Evolutionary conservation across 2,329 filamentous ascomycete genomes (phyloP).

Genomic region (Ophiocordyceps polyrhachis-furcata): DNA sequence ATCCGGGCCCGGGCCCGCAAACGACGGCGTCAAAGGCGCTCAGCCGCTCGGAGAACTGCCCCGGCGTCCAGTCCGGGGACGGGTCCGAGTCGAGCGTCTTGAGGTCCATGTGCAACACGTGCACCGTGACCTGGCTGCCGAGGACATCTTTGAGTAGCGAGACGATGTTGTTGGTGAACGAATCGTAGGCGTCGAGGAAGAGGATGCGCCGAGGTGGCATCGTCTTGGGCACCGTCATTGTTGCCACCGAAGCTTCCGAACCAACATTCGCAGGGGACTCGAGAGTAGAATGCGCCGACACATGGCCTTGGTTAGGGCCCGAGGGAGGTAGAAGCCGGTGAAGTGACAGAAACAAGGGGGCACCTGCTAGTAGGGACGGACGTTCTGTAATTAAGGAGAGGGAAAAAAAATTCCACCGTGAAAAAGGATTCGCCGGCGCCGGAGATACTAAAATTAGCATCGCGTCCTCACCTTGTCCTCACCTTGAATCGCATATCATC

Average conservation of each 20-base stretch:
- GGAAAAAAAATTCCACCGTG: background rate
- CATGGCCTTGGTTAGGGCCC: no score
- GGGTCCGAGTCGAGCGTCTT: conserved; percentile 48
- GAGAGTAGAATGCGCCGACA: no score
- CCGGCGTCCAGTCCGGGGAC: conserved; percentile 24
- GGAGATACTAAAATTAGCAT: background rate
- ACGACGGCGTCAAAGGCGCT: conserved; percentile 64
- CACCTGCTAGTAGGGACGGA: no score
- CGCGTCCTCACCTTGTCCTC: background rate
- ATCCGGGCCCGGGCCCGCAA: conserved; percentile 77
- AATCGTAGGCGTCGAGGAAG: conserved; percentile 92
- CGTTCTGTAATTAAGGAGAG: no score
- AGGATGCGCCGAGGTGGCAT: conserved; percentile 40
- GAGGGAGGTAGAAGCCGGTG: no score
- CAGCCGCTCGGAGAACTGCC: conserved; percentile 21
- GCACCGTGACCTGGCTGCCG: conserved; percentile 41
- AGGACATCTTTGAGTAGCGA: conserved; percentile 57
- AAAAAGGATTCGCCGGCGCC: background rate
- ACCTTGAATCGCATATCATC: no score
- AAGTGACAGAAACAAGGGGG: no score
- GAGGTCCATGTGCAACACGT: conserved; percentile 18
- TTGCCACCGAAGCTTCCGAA: background rate
- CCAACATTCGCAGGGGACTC: no score
- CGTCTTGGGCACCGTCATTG: background rate
- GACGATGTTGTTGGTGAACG: conserved; percentile 89